Evolutionary conservation across 2,329 filamentous ascomycete species (phyloP).

Genomic region (Alternaria atra): DNA sequence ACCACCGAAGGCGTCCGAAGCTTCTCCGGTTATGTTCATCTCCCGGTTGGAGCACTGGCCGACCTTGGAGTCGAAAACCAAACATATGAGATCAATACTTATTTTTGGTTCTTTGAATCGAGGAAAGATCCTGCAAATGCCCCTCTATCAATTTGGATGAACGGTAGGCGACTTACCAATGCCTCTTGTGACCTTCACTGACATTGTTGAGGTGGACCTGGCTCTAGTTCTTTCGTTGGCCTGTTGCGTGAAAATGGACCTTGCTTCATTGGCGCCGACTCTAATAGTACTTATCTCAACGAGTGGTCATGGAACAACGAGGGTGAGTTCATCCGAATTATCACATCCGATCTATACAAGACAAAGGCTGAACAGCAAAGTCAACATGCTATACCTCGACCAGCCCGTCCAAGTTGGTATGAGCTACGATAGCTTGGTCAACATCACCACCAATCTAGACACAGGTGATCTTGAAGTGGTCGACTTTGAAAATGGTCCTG

Average conservation of each 20-base stretch:
- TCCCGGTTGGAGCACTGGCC: constrained; percentile 58
- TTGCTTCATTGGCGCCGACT: constrained; percentile 63
- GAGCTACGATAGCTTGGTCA: constrained; percentile 48
- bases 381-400: constrained; percentile 69
- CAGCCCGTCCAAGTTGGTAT: constrained; percentile 68
- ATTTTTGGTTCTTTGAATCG: constrained; percentile 72
- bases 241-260: constrained; percentile 60
- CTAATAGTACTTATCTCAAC: constrained; percentile 61
- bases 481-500: constrained; percentile 38
- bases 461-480: constrained; percentile 31
- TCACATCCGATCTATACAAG: rapidly evolving
- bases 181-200: not conserved
- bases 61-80: constrained; percentile 51
- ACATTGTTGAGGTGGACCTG: constrained; percentile 59
- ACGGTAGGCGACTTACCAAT: constrained; percentile 44
- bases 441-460: constrained; percentile 49
- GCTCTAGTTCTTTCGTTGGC: constrained; percentile 54
- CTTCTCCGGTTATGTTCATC: constrained; percentile 68
- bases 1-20: constrained; percentile 64
- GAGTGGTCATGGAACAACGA: constrained; percentile 71
- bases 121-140: constrained; percentile 64
- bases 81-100: constrained; percentile 61
- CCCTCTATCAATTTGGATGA: constrained; percentile 68
- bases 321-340: not conserved
- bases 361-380: constrained; percentile 12